These are phyloP conservation scores for Penicillium coffeae DNA, from an alignment of 495 filamentous ascomycete genomes.

Conservation along the genomic window DNA sequence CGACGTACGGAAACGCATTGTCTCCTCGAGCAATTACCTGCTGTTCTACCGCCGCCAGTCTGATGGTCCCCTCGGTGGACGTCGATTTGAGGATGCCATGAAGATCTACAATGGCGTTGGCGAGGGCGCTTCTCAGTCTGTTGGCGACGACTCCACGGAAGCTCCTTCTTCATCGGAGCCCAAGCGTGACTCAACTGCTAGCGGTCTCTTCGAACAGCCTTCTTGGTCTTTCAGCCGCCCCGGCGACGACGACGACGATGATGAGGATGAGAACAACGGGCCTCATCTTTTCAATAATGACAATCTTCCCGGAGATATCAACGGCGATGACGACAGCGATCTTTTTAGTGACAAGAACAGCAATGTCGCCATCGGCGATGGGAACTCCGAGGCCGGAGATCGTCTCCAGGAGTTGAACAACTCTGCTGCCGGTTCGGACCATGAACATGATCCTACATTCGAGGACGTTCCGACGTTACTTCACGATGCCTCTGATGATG, in stretches of 20 bases:
- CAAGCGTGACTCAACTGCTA: too few relatives aligned
- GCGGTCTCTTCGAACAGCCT: conserved; percentile 19
- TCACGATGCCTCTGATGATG: conserved; percentile 37
- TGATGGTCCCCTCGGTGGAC: conserved; percentile 68
- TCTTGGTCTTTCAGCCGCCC: conserved; percentile 35
- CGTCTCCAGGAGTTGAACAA: conserved; percentile 32
- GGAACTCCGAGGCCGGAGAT: conserved; percentile 34
- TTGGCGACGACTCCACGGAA: conserved; percentile 37
- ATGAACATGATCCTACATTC: conserved; percentile 32
- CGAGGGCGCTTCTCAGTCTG: conserved; percentile 3
- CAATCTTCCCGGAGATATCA: conserved; percentile 28
- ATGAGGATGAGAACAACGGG: too few relatives aligned
- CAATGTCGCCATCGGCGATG: conserved; percentile 43
- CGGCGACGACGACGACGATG: conserved; percentile 22
- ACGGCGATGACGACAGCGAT: conserved; percentile 28
- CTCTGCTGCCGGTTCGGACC: conserved; percentile 14
- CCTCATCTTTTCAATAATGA: too few relatives aligned
- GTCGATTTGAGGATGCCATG: conserved; percentile 65
- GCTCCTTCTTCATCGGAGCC: too few relatives aligned
- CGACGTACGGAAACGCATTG: conserved; percentile 48
- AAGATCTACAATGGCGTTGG: conserved; percentile 15
- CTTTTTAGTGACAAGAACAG: conserved; percentile 39
- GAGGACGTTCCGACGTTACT: conserved; percentile 32
- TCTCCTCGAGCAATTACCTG: conserved; percentile 76
- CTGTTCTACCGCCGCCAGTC: conserved; percentile 93